A percentile compares a stretch with the other conserved stretches of the same genome.
Conservation (phyloP, 768 basidiomycete species). For the Pleurotus sapidus region DNA sequence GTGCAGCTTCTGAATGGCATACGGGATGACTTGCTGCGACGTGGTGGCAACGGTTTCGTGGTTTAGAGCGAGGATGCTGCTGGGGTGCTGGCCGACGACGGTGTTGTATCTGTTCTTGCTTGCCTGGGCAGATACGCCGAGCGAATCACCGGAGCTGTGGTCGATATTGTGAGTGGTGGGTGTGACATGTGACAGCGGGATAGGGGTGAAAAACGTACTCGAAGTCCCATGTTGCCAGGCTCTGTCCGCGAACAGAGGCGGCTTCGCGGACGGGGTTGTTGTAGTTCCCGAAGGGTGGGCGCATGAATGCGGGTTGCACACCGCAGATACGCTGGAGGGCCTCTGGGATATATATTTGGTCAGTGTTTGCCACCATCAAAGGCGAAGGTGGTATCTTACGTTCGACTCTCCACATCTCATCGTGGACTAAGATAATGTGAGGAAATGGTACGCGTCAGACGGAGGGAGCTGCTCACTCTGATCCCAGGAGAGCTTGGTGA, state of each 20-base stretch:
- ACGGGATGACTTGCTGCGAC: slow-evolving; percentile 15
- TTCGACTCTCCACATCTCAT: slow-evolving; percentile 21
- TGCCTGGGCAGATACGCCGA: slow-evolving; percentile 28
- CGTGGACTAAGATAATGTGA: slow-evolving; percentile 13
- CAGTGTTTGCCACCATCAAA: neutral
- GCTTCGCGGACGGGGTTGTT: slow-evolving; percentile 26
- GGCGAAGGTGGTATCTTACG: slow-evolving; percentile 7
- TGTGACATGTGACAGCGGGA: neutral
- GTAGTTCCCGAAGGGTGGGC: slow-evolving; percentile 37
- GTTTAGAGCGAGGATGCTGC: slow-evolving; percentile 34
- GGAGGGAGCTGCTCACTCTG: slow-evolving; percentile 12
- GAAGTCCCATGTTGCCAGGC: slow-evolving; percentile 29
- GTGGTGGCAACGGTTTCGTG: slow-evolving; percentile 30
- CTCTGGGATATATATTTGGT: slow-evolving; percentile 20
- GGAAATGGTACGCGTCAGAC: neutral
- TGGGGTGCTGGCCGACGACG: slow-evolving; percentile 24
- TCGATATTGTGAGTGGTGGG: neutral
- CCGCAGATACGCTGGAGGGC: slow-evolving; percentile 29
- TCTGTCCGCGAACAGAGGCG: slow-evolving; percentile 19
- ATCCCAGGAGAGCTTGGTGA: slow-evolving; percentile 18
- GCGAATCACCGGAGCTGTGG: slow-evolving; percentile 34
- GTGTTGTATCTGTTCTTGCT: slow-evolving; percentile 29
- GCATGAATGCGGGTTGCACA: slow-evolving; percentile 30
- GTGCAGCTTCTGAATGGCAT: slow-evolving; percentile 6
- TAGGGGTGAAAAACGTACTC: slow-evolving; percentile 20